phyloP scores from a whole-genome alignment of 2,329 filamentous ascomycete genomes.

The Pestalotiopsis sp. region DNA sequence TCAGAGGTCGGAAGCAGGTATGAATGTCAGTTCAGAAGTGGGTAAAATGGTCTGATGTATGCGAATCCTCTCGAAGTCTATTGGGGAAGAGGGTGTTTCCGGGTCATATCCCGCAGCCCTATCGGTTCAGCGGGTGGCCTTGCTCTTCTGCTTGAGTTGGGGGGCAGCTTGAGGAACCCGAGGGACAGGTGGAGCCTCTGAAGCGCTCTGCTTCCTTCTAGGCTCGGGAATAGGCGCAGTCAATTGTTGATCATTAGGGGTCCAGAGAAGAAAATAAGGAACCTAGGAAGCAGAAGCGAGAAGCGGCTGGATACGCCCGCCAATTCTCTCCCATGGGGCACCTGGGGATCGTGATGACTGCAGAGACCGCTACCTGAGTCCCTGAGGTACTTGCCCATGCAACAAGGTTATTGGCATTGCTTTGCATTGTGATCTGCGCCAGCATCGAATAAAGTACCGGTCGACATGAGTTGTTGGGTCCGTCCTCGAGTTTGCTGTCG shows the following conservation, averaged over 20 bases:
- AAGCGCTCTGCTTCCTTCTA: not conserved
- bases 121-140: not conserved
- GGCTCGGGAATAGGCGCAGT: not conserved
- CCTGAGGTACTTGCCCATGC: too few species aligned
- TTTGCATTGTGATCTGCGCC: not conserved
- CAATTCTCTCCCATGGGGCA: not conserved
- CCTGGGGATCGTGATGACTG: not conserved
- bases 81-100: not conserved
- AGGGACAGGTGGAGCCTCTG: not conserved
- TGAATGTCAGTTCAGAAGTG: constrained; percentile 11
- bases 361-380: not conserved
- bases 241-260: not conserved
- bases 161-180: not conserved
- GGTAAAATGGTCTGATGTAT: not conserved
- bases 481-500: too few species aligned
- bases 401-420: not conserved
- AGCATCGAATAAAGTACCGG: not conserved
- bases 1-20: constrained; percentile 3
- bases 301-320: constrained; percentile 3
- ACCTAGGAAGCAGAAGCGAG: not conserved
- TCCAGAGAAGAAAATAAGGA: not conserved
- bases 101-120: constrained; percentile 5
- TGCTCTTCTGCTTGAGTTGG: not conserved
- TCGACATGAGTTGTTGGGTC: not conserved
- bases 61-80: constrained; percentile 1